Base-by-base conservation (phyloP, 1,284 basidiomycete species). In the Sporisorium exsertum region DNA sequence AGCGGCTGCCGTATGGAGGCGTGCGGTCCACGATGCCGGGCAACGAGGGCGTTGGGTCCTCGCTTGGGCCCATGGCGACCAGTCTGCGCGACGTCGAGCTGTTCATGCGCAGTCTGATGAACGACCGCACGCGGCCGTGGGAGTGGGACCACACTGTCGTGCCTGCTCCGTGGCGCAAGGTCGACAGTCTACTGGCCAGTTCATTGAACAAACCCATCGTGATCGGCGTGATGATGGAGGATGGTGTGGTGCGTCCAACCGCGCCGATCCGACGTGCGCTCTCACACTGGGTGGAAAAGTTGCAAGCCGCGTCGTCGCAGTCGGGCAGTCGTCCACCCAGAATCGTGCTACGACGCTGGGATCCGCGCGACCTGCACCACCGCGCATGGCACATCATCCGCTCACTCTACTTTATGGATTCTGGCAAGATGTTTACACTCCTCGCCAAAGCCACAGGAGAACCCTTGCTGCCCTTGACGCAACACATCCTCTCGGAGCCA, bases 401-500 rank as follows among this genome's bases (percentile, higher is more conserved):
- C 35, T 61, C 70, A 26, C 68, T 78, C 53, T 79, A 79, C 60
- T 80, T 79, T 52, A 71, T 73, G 61, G 78, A 80, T 5, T 58
- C 58, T 8, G 78, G 78, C 26, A 64, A 69, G 51, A 47, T 69
- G 33, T 69, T 79, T 27, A 26, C 57, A 12, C 61, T 65, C 6
- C 58, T 80, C 50, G 67, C 67, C 22, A 51, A 59, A 20, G 58
- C 68, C 1, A 78, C 76, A 0, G 63, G 64, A 1, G 78, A 80
- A 26, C 78, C 78, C 2, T 46, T 80, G 9, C 55, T 78, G 22
- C 67, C 76, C 3, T 32, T 80, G 22, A 80, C 78, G 0, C 27
- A 72, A 10, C 67, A 55, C 60, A 75, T 80, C 40, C 67, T 78
- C 2, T 56, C 64, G 4, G 49, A 52, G 29, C 77, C 77, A 1